Evolutionary conservation across 208 protist genomes (phyloP).

Genomic region (Phytomonas sp.): DNA sequence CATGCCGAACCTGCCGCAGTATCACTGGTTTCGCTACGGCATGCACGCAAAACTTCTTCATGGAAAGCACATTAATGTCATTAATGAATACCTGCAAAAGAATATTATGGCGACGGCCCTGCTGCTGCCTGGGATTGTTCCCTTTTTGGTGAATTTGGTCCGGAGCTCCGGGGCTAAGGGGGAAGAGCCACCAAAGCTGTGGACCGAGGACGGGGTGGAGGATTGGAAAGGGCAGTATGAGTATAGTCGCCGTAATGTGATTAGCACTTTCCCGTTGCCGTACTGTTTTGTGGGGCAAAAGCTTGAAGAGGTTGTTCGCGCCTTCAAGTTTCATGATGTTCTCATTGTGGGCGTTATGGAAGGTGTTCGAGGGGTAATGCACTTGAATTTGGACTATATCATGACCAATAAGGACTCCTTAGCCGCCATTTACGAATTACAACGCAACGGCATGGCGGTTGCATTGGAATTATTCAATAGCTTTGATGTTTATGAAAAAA

Average conservation of each 20-base stretch:
- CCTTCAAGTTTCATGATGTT: slow-evolving; percentile 59
- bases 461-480: slow-evolving; percentile 43
- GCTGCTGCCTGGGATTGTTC: slow-evolving; percentile 71
- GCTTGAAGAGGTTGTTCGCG: slow-evolving; percentile 30
- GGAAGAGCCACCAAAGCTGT: slow-evolving; percentile 36
- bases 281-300: slow-evolving; percentile 35
- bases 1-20: slow-evolving; percentile 63
- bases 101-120: slow-evolving; percentile 74
- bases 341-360: slow-evolving; percentile 73
- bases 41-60: slow-evolving; percentile 61
- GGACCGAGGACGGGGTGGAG: slow-evolving; percentile 37
- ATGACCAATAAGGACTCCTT: slow-evolving; percentile 50
- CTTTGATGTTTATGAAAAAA: slow-evolving; percentile 19
- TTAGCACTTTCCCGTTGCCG: slow-evolving; percentile 57
- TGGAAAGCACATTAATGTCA: slow-evolving; percentile 41
- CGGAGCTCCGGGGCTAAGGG: slow-evolving; percentile 54
- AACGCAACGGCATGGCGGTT: slow-evolving; percentile 33
- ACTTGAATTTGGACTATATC: slow-evolving; percentile 51
- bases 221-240: slow-evolving; percentile 79
- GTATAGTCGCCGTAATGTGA: slow-evolving; percentile 66
- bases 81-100: slow-evolving; percentile 80
- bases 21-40: slow-evolving; percentile 76
- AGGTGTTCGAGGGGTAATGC: slow-evolving; percentile 33
- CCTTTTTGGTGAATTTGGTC: slow-evolving; percentile 82
- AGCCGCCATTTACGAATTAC: slow-evolving; percentile 55